These are phyloP conservation scores for Postia placenta DNA, from an alignment of 768 basidiomycete genomes.

Conservation along the genomic window DNA sequence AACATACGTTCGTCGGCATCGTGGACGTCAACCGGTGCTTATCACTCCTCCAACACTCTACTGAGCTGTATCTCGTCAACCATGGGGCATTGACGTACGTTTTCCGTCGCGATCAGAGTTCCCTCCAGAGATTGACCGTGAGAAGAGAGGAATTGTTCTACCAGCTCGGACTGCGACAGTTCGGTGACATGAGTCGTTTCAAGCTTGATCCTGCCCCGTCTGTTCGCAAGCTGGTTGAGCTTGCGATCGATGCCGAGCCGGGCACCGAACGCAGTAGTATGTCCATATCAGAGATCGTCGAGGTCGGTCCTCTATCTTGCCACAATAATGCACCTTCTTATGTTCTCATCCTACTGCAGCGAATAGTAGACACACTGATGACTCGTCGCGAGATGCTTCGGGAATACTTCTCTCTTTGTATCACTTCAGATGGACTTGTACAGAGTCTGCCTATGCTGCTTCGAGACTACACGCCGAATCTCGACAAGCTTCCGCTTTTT, in stretches of 20 bases:
- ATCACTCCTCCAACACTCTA: constrained; percentile 81
- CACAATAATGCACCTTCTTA: not conserved
- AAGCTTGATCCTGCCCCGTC: constrained; percentile 80
- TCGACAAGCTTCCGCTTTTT: constrained; percentile 85
- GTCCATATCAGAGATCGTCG: constrained; percentile 56
- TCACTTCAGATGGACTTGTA: constrained; percentile 62
- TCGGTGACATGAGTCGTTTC: constrained; percentile 72
- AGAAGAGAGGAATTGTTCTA: constrained; percentile 92
- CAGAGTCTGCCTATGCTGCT: constrained; percentile 78
- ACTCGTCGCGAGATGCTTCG: constrained; percentile 73
- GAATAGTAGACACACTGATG: constrained; percentile 56
- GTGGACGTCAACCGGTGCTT: constrained; percentile 70
- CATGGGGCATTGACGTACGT: constrained; percentile 73
- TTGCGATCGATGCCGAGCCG: constrained; percentile 73
- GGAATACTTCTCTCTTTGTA: constrained; percentile 84
- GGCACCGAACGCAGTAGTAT: constrained; percentile 44
- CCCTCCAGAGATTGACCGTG: not conserved
- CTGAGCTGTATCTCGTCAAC: constrained; percentile 86
- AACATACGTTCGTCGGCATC: constrained; percentile 90
- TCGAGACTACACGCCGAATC: constrained; percentile 83
- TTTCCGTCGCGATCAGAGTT: not conserved
- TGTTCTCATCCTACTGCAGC: constrained; percentile 31
- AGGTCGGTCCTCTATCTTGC: constrained; percentile 42
- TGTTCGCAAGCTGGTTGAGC: constrained; percentile 59
- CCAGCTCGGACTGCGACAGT: constrained; percentile 88